Base-by-base conservation (phyloP, 1,139 yeast genomes). In the Pichia sp. region DNA sequence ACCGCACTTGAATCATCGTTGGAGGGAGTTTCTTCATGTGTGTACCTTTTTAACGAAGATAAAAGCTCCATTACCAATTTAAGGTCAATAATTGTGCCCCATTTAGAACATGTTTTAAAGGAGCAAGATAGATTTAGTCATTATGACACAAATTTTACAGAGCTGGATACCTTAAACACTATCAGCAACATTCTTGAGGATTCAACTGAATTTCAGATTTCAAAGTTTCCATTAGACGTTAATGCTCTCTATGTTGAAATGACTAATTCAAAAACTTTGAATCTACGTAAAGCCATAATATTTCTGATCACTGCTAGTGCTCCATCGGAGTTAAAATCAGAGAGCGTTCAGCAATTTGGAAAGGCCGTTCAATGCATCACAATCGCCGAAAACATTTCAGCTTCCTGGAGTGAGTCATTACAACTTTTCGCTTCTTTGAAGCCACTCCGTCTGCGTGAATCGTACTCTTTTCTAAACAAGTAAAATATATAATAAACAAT, bases 1-100 rank as follows among this genome's bases (percentile, higher is more conserved):
- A 51, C 55, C 8, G 32, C 46, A 1, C 41, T 56, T 5, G 59
- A 56, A 26, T 26, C 55, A 3, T 16, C 53, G 6, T n/a, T 57
- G 7, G 48, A 52, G 42, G 59, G 58, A 6, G 36, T 52, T 26
- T 53, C 59, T 6, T 45, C 42, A 2, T 47, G 43, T 8, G 15
- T 56, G 3, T 10, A 50, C 15, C 8, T 15, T 23, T 44, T 43
- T 26, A 30, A 26, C 11, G 49, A 41, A 13, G n/a, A 34, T 13
- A 10, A 34, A 34, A 34, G 5, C 5, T 10, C 11, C 8, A 13
- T 8, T 1, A 19, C 16, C 13, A n/a, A 45, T 29, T 8, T 47
- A 4, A 31, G n/a, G 3, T 5, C 3, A 13, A 38, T 23, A 8
- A 29, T 49, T 13, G 19, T 10, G 31, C 5, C 16, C 11, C 41